Evolutionary conservation across 371 early-diverging fungal genomes (phyloP).

Genomic region (Nematocida sp.): DNA sequence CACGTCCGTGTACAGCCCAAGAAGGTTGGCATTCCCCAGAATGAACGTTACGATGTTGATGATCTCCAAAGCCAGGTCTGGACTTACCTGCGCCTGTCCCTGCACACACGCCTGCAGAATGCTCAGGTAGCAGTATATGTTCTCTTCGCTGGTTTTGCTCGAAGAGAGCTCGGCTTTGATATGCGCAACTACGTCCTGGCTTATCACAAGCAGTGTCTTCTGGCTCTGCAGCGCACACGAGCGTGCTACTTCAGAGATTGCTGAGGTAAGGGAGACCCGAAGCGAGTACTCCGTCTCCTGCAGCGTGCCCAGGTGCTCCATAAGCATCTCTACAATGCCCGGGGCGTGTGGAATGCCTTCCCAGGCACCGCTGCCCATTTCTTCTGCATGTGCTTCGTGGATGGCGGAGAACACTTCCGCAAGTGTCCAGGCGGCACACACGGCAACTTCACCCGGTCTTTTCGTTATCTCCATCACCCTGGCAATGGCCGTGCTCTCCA

Average conservation of each 20-base stretch:
- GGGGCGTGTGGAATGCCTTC: constrained; percentile 27
- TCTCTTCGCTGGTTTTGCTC: constrained; percentile 53
- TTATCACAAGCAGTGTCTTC: constrained; percentile 36
- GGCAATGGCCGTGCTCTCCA: constrained; percentile 25
- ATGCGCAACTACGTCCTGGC: constrained; percentile 28
- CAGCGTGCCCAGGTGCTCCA: constrained; percentile 22
- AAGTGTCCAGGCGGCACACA: constrained; percentile 55
- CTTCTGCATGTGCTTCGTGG: background rate
- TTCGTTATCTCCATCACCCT: constrained; percentile 34
- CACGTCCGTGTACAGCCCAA: constrained; percentile 56
- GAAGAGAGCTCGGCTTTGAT: constrained; percentile 39
- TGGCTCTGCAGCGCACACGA: background rate
- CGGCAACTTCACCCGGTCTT: constrained; percentile 3
- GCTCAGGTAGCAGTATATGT: constrained; percentile 55
- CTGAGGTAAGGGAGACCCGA: constrained; percentile 51
- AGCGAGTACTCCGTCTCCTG: constrained; percentile 48
- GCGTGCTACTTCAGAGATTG: constrained; percentile 47
- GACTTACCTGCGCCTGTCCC: background rate
- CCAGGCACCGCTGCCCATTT: background rate
- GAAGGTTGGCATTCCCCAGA: constrained; percentile 1
- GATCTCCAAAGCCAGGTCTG: background rate
- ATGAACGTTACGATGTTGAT: constrained; percentile 44
- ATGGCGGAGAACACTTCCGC: constrained; percentile 24
- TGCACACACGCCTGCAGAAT: constrained; percentile 41
- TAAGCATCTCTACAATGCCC: constrained; percentile 38